Base-by-base conservation (phyloP, 2,329 filamentous ascomycete genomes). In the Apiospora marii region DNA sequence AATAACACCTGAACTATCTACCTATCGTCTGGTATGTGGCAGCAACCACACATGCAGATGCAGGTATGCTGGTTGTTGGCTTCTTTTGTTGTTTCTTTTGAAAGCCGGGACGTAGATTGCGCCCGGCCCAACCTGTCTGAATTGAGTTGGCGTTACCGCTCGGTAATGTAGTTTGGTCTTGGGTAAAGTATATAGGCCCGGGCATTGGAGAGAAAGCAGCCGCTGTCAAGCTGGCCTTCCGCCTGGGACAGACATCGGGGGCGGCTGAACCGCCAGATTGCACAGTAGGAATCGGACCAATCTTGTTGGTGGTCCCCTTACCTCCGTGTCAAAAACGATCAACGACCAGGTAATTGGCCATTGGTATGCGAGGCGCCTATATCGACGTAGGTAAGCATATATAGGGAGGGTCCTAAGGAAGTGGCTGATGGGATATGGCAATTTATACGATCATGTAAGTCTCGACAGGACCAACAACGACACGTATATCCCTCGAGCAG, bases 291-390 rank as follows among this genome's bases (percentile, higher is more conserved):
- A n/a, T 64, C 58, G 58, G 58, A n/a, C 58, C 58, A 37, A 64
- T 64, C 34, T 64, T 64, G 58, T 64, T 64, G 58, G 58, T 22
- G n/a, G 37, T 41, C 30, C 58, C 58, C 34, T 61, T 34, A 34
- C 53, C 22, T 64, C 58, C 19, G 58, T 64, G 58, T 34, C 30
- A n/a, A 64, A 41, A 64, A 64, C 22, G 58, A 64, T 64, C 58
- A 64, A 64, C 58, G 58, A 64, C 58, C 58, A 41, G 58, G 58
- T 64, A 64, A 64, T 64, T 64, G 58, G 58, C 34, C 34, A 41
- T 64, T 22, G 22, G 22, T 61, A 64, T 64, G 58, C 58, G 58
- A 64, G 22, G 58, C 34, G 58, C 58, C 34, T 64, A 64, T 64
- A 41, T 64, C n/a, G 34, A 34, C 30, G 30, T 37, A 13, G 14